Percentiles rank a stretch among this genome's conserved stretches.
phyloP scores from a whole-genome alignment of 371 early-diverging fungal genomes.

The Thermomucor indicae-seudaticae region DNA sequence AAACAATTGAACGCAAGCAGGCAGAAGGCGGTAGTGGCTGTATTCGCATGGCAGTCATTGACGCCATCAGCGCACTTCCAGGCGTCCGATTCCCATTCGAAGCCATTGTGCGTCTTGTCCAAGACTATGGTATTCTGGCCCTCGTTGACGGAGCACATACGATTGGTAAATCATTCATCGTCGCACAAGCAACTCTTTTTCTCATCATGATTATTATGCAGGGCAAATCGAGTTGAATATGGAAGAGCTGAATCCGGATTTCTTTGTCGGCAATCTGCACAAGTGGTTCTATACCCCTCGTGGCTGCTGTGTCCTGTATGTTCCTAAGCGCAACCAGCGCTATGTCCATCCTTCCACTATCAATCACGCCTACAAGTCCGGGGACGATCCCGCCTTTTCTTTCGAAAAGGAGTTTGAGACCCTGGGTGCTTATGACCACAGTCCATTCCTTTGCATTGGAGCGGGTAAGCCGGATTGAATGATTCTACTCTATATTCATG shows the following conservation, averaged over 20 bases:
- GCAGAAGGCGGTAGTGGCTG: slow-evolving; percentile 18
- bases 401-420: slow-evolving; percentile 35
- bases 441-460: slow-evolving; percentile 39
- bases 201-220: not conserved
- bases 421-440: slow-evolving; percentile 36
- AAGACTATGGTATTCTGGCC: slow-evolving; percentile 46
- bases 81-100: slow-evolving; percentile 58
- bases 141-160: slow-evolving; percentile 73
- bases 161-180: slow-evolving; percentile 27
- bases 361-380: slow-evolving; percentile 36
- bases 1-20: slow-evolving; percentile 12
- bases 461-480: slow-evolving; percentile 21
- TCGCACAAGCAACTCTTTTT: not conserved
- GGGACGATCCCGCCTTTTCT: slow-evolving; percentile 4
- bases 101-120: slow-evolving; percentile 38
- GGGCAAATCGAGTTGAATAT: slow-evolving; percentile 65
- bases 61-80: slow-evolving; percentile 55
- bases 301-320: slow-evolving; percentile 58
- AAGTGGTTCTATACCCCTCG: slow-evolving; percentile 73
- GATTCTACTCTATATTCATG: too few relatives aligned
- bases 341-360: slow-evolving; percentile 50
- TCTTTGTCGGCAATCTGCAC: slow-evolving; percentile 67
- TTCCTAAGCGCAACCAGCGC: slow-evolving; percentile 45
- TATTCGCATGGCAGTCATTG: slow-evolving; percentile 51
- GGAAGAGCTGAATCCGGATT: slow-evolving; percentile 53